Evolutionary conservation across 2,329 filamentous ascomycete genomes (phyloP), one percentile per base, ranked within the genome.

Genomic region (Albifimbria verrucaria): DNA sequence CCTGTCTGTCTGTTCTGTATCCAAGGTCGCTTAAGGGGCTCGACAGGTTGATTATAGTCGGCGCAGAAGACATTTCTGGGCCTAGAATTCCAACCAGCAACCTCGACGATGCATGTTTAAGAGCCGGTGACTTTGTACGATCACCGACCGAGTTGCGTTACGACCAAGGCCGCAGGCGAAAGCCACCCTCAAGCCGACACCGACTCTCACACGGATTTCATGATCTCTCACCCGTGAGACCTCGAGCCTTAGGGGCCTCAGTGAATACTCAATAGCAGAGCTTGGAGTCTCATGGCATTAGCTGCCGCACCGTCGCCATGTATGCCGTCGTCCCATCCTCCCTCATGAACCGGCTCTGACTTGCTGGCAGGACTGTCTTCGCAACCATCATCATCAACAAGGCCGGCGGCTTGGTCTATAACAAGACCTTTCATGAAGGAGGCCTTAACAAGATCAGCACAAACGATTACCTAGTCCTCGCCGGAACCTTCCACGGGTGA

Each of bases 361-460:
- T 42, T 25, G 47, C 26, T 32, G 48, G 50, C 62, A 97, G 92
- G 94, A 90, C 92, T 60, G 89, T 99, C 71, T 94, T 95, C 72
- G 87, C 92, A 54, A 87, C 99, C 67, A 92, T 97, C 70, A 88
- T 99, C 70, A 96, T 99, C 78, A 97, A 97, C 80, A 99, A 99
- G 81, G 92, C 94, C 59, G 94, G 92, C 55, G 94, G 94, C 64
- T 82, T 99, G 51, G 87, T 99, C 73, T 99, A 96, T 79, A 93
- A 97, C 74, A 90, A 92, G 63, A 90, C 91, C 67, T 97, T 99
- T 72, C 87, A 92, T 65, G 85, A 93, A 43, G 89, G 85, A 55
- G 90, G 83, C 45, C 82, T 99, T 55, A 89, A 90, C 70, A 91
- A 93, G 69, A 86, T 99, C 62, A 90, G 85, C 61, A 93, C 90